phyloP scores from a whole-genome alignment of 2,329 filamentous ascomycete genomes.

The Lecanicillium sp. region DNA sequence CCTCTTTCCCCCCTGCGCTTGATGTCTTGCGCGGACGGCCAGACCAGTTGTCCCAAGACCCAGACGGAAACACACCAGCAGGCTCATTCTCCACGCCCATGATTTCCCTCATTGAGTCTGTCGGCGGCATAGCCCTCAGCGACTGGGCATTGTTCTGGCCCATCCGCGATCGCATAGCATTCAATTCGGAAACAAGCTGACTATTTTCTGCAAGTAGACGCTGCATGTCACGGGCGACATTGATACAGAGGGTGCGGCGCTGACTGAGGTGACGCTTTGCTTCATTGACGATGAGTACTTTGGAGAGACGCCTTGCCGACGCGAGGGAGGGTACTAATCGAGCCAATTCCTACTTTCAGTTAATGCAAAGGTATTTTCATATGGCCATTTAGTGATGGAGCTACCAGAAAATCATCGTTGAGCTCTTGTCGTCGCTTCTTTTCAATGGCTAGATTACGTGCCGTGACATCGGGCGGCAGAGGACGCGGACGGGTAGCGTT shows the following conservation, averaged over 20 bases:
- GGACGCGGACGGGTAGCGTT: conserved; percentile 2
- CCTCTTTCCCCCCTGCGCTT: background rate
- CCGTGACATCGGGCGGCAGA: conserved; percentile 4
- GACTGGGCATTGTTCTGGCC: background rate
- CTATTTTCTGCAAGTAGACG: conserved; percentile 2
- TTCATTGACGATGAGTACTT: conserved; percentile 5
- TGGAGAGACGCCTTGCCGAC: conserved; percentile 1
- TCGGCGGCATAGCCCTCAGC: background rate
- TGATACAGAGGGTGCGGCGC: conserved; percentile 1
- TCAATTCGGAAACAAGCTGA: background rate
- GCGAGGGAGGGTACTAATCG: conserved; percentile 2
- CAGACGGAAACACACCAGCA: background rate
- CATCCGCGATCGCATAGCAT: background rate
- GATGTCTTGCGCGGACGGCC: background rate
- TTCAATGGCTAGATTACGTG: conserved; percentile 5
- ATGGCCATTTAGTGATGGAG: background rate
- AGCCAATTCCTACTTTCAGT: conserved; percentile 3
- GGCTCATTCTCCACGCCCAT: background rate
- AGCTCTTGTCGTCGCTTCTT: conserved; percentile 4
- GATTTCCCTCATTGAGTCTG: background rate
- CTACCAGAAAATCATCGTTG: conserved; percentile 4
- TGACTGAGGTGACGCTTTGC: conserved; percentile 2
- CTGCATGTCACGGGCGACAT: background rate
- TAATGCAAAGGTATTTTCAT: background rate
- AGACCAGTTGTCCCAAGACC: background rate